These are phyloP conservation scores for Rhododendron ovatum DNA, from an alignment of 148 eudicot species.

Conservation along the genomic window DNA sequence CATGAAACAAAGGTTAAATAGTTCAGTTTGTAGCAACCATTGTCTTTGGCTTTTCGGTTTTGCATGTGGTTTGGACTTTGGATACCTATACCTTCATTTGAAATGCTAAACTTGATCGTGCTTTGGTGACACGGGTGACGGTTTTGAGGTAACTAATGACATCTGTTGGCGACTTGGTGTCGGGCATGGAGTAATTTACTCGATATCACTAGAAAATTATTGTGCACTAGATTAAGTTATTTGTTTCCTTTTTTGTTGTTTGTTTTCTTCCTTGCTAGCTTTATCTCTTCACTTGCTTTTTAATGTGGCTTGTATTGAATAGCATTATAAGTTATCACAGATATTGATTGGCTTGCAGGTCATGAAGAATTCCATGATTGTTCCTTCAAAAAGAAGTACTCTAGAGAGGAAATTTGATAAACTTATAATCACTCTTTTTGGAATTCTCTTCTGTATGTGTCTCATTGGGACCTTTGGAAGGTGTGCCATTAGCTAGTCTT, in stretches of 20 bases:
- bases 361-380: constrained; percentile 99
- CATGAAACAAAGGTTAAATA: constrained; percentile 76
- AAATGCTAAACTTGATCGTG: neutral
- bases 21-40: neutral
- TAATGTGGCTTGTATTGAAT: constrained; percentile 6
- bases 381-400: constrained; percentile 97
- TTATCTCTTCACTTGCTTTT: constrained; percentile 2
- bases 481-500: constrained; percentile 33
- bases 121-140: neutral
- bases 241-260: neutral
- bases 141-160: neutral
- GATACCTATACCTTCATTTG: neutral
- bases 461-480: constrained; percentile 93
- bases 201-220: neutral
- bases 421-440: constrained; percentile 78
- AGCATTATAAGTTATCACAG: constrained; percentile 58
- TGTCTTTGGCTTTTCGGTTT: neutral
- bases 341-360: constrained; percentile 52
- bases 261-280: neutral
- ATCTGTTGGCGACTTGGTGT: neutral
- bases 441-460: constrained; percentile 81
- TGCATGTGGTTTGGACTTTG: neutral
- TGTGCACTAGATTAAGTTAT: neutral
- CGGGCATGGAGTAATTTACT: neutral
- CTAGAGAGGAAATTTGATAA: constrained; percentile 95